phyloP scores from a whole-genome alignment of 2,329 filamentous ascomycete species.

The Tothia fuscella region DNA sequence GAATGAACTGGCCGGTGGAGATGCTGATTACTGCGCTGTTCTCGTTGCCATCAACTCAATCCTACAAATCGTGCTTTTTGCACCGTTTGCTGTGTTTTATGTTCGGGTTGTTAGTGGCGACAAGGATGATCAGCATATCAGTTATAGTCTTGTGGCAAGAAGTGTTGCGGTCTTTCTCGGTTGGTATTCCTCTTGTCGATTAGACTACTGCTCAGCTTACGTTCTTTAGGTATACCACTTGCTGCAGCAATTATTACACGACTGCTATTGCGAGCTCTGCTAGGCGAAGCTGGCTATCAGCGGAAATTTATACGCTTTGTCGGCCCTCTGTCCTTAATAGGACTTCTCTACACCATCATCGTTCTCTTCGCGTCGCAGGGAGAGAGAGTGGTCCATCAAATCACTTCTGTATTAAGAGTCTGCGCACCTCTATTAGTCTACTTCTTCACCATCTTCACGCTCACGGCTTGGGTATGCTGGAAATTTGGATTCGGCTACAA shows the following conservation, averaged over 20 bases:
- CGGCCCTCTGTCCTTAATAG: constrained; percentile 66
- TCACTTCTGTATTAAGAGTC: constrained; percentile 71
- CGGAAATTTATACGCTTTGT: constrained; percentile 55
- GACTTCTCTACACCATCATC: constrained; percentile 75
- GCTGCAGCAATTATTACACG: constrained; percentile 69
- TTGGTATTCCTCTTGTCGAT: not conserved
- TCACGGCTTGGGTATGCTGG: constrained; percentile 50
- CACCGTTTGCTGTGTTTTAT: constrained; percentile 36
- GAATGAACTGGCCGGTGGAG: constrained; percentile 65
- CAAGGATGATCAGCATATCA: constrained; percentile 29
- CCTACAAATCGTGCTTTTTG: constrained; percentile 36
- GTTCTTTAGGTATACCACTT: constrained; percentile 52
- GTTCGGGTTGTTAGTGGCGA: constrained; percentile 53
- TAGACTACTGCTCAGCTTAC: not conserved
- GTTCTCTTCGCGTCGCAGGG: constrained; percentile 80
- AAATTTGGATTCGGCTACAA: constrained; percentile 65
- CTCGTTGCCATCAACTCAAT: constrained; percentile 38
- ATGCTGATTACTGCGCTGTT: constrained; percentile 67
- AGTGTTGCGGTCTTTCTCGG: constrained; percentile 75
- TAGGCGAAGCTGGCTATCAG: constrained; percentile 52
- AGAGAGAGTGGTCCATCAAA: constrained; percentile 63
- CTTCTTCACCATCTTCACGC: constrained; percentile 62
- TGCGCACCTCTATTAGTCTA: constrained; percentile 73
- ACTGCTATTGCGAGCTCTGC: constrained; percentile 43
- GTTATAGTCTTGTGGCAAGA: constrained; percentile 59